Conservation (phyloP, 2,329 filamentous ascomycete genomes). For the Rugonectria rugulosa region DNA sequence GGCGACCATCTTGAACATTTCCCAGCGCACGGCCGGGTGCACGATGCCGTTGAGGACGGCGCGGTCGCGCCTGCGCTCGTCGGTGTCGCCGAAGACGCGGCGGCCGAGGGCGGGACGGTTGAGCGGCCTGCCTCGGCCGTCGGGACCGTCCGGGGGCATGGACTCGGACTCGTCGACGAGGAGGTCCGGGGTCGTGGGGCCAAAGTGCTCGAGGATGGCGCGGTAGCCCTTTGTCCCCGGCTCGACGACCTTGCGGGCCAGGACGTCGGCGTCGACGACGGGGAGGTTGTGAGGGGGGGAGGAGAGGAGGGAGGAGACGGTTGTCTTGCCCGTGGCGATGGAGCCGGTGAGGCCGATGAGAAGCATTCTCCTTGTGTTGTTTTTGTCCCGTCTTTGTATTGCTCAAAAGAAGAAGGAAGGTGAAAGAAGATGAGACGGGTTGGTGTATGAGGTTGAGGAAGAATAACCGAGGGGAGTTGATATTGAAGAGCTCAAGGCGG, state of each 20-base stretch:
- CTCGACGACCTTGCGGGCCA: constrained; percentile 93
- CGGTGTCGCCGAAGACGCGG: constrained; percentile 83
- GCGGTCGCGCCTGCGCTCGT: constrained; percentile 74
- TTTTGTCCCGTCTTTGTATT: too few relatives aligned
- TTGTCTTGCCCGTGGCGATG: constrained; percentile 98
- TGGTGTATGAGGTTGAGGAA: too few relatives aligned
- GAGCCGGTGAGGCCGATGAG: constrained; percentile 96
- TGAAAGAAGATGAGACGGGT: too few relatives aligned
- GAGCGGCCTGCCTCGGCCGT: constrained; percentile 74
- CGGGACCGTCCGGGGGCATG: constrained; percentile 62
- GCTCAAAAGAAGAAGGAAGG: too few relatives aligned
- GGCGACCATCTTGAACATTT: constrained; percentile 81
- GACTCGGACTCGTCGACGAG: constrained; percentile 66
- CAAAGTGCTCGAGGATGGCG: constrained; percentile 83
- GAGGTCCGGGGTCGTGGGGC: constrained; percentile 83
- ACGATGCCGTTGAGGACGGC: constrained; percentile 87
- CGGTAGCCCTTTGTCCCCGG: constrained; percentile 86
- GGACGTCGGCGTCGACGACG: constrained; percentile 90
- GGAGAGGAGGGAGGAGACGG: constrained; percentile 84
- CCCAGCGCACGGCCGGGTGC: constrained; percentile 85
- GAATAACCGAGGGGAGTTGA: too few relatives aligned
- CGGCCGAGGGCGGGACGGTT: constrained; percentile 87
- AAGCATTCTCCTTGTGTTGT: too few relatives aligned
- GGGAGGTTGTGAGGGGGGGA: constrained; percentile 84
- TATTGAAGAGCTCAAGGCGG: too few relatives aligned